Base-by-base conservation (phyloP, 495 filamentous ascomycete species). In the Lentithecium fluviatile region DNA sequence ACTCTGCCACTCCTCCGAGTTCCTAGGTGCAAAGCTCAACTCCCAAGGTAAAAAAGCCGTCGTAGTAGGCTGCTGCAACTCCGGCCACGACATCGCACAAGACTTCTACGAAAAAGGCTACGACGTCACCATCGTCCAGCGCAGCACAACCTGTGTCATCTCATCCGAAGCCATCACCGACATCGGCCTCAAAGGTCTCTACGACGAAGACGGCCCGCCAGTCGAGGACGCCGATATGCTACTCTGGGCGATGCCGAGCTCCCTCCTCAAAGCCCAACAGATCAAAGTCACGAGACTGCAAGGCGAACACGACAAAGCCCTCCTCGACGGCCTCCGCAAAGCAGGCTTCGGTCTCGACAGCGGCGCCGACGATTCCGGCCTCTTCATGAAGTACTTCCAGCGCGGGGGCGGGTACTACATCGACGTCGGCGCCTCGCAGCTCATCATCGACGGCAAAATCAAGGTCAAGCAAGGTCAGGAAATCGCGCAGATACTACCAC, bases 71-170 rank as follows among this genome's bases (percentile, higher is more conserved):
- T 85, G 83, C 26, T 90, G 90, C 72, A 94, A 92, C 69, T 91
- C 88, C 1, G 83, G 79, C 11, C 85, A 92, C 64, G 90, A 95
- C 69, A 95, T 95, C 61, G 85, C 87, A 29, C 88, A 93, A 69
- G 86, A 93, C 64, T 93, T 79, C 68, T 85, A 84, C 69, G 88
- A 93, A 67, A 84, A 88, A 40, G 90, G 90, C 1, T 88, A 88
- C 64, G 79, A 87, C n/a, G 86, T 92, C n/a, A 93, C 89, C 8
- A 84, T 95, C 67, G 76, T 95, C 11, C 90, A 95, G 76, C 83
- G 90, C 17, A 86, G 85, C 0, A 83, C 83, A 13, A 93, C 90
- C 0, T 85, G 79, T 53, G 85, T 95, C 34, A 73, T 91, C 6
- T 80, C 82, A 0, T 62, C 58, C 19, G 13, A 36, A 17, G 29